Percentiles rank a stretch among this genome's conserved stretches.
Evolutionary conservation across 176 grass and related monocot genomes (phyloP).

Genomic region (Phoenix dactylifera): DNA sequence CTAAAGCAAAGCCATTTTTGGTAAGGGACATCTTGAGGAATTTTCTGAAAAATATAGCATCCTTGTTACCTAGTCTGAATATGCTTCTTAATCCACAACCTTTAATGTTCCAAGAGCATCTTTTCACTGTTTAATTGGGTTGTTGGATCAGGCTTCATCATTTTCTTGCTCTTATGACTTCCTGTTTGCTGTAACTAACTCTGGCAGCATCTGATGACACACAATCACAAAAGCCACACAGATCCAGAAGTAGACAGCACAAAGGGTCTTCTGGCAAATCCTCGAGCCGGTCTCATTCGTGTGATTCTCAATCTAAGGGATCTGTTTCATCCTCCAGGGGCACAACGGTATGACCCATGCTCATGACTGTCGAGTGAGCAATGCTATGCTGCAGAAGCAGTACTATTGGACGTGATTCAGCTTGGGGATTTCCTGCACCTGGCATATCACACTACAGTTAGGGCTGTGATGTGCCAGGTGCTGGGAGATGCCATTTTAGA

Average conservation of each 20-base stretch:
- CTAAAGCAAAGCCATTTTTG: no score
- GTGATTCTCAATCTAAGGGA: slow-evolving; percentile 61
- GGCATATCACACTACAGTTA: background rate
- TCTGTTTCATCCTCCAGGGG: slow-evolving; percentile 47
- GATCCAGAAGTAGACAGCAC: slow-evolving; percentile 38
- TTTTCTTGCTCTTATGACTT: no score
- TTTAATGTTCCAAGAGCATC: no score
- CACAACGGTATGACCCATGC: slow-evolving; percentile 36
- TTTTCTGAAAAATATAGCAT: no score
- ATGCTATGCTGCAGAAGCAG: no score
- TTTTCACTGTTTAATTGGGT: no score
- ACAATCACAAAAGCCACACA: slow-evolving; percentile 53
- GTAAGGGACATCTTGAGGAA: no score
- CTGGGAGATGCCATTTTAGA: background rate
- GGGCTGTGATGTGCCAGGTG: background rate
- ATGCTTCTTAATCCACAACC: no score
- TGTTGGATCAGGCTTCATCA: no score
- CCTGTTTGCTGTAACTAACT: slow-evolving; percentile 3
- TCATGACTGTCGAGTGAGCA: background rate
- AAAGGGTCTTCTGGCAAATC: slow-evolving; percentile 53
- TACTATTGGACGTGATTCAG: background rate
- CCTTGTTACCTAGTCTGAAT: no score
- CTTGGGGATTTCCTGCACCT: background rate
- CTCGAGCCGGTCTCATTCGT: slow-evolving; percentile 48
- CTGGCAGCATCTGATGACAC: slow-evolving; percentile 44